phyloP scores from a whole-genome alignment of 495 filamentous ascomycete species.

The Clohesyomyces aquaticus region DNA sequence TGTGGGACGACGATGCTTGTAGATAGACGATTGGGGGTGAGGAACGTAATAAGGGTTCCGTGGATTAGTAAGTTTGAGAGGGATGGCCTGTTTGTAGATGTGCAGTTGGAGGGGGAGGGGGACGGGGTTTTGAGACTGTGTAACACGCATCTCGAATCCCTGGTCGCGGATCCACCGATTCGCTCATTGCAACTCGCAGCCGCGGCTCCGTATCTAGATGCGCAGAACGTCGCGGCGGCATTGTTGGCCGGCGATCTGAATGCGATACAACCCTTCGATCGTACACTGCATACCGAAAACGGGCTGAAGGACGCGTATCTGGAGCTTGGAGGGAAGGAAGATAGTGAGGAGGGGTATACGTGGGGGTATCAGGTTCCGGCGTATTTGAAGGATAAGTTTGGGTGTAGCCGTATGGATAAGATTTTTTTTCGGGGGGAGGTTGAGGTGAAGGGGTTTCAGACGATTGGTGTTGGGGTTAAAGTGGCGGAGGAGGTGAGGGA shows the following conservation, averaged over 20 bases:
- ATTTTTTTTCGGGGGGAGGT: constrained; percentile 49
- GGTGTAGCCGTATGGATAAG: constrained; percentile 59
- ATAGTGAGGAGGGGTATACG: constrained; percentile 56
- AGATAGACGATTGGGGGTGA: constrained; percentile 49
- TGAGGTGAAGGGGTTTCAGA: constrained; percentile 44
- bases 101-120: constrained; percentile 30
- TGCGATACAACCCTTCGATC: constrained; percentile 59
- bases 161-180: constrained; percentile 48
- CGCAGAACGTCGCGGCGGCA: constrained; percentile 39
- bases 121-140: constrained; percentile 50
- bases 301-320: constrained; percentile 58
- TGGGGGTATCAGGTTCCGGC: constrained; percentile 59
- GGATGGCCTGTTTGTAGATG: constrained; percentile 58
- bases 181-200: constrained; percentile 52
- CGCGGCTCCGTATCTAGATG: constrained; percentile 50
- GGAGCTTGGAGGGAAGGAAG: constrained; percentile 55
- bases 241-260: constrained; percentile 59
- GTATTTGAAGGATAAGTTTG: constrained; percentile 46
- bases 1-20: constrained; percentile 60
- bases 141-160: constrained; percentile 60
- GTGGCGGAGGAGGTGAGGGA: constrained; percentile 39
- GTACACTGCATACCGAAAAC: constrained; percentile 52
- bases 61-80: constrained; percentile 50
- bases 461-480: constrained; percentile 51
- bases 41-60: constrained; percentile 54